Percentiles rank a stretch among this genome's conserved stretches.
These are phyloP conservation scores for Termitomyces bulborhizus DNA, from an alignment of 768 basidiomycete genomes.

Conservation along the genomic window DNA sequence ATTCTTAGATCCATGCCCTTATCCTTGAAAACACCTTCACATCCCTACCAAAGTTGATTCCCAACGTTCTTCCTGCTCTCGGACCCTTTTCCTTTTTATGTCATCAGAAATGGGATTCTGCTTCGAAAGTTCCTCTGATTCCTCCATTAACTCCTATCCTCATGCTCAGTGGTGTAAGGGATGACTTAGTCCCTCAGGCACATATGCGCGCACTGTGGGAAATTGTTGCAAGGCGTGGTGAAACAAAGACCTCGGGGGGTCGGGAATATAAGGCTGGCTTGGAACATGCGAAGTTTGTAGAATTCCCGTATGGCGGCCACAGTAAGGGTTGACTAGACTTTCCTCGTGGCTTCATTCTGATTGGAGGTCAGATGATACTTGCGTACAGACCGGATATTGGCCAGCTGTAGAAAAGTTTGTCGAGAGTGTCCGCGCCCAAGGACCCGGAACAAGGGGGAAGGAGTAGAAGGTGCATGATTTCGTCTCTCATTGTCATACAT, in stretches of 20 bases:
- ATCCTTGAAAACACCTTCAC: conserved; percentile 94
- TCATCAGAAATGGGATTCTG: conserved; percentile 13
- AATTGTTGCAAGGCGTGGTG: conserved; percentile 49
- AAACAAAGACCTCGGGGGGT: conserved; percentile 31
- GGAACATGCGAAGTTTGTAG: conserved; percentile 49
- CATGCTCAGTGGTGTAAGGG: conserved; percentile 69
- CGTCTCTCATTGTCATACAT: not conserved
- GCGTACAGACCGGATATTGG: conserved; percentile 52
- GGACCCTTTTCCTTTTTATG: conserved; percentile 11
- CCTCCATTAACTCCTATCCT: conserved; percentile 67
- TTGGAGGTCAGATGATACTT: conserved; percentile 42
- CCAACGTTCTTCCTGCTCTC: conserved; percentile 32
- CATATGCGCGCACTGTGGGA: conserved; percentile 78
- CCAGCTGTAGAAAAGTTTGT: conserved; percentile 43
- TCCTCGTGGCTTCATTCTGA: not conserved
- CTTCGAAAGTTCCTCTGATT: conserved; percentile 38
- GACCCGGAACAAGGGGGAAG: not conserved
- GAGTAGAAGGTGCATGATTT: not conserved
- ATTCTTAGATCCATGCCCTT: conserved; percentile 59
- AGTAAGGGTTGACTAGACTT: conserved; percentile 29
- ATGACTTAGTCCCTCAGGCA: conserved; percentile 67
- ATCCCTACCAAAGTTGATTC: conserved; percentile 49
- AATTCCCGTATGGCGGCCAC: conserved; percentile 49
- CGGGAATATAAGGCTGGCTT: conserved; percentile 39
- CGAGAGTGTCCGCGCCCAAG: conserved; percentile 8